Base-by-base conservation (phyloP, 2,329 filamentous ascomycete species). In the Fusarium dimerum region DNA sequence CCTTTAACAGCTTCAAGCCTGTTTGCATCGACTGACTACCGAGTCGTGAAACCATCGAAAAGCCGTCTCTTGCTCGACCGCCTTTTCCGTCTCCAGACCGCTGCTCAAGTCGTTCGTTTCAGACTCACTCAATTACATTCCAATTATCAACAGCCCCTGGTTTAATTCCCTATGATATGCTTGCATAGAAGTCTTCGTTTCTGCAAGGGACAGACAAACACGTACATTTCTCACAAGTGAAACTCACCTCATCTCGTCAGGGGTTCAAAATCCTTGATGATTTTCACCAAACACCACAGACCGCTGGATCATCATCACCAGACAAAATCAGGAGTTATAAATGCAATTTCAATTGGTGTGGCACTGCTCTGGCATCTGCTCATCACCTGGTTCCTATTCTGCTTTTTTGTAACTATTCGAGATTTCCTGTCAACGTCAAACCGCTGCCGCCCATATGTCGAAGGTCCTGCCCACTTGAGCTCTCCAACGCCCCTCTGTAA, bases 381-480 rank as follows among this genome's bases (percentile, higher is more conserved):
- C 54, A 61, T 61, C 55, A 63, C 53, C 55, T 40, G 52, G 48
- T 52, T 52, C 56, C 43, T 32, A 15, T 36, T 36, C 32, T 36
- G 26, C 50, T 61, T 63, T 65, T 64, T 64, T 64, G 53, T 62
- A 59, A 64, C 55, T 65, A 63, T 51, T 51, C 54, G 43, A 51
- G 54, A 56, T 58, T 59, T 54, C 56, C 48, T 52, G 40, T 54
- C 56, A 60, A 60, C 47, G 48, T 63, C 63, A 55, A 56, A 56
- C 59, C 63, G 51, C 59, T 57, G 51, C 50, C 48, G 56, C 47
- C 54, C 44, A 20, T 45, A 45, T 60, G 56, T 59, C 52, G 54
- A 59, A 61, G 62, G 60, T 61, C 54, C 54, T 57, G 63, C 63
- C 61, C 62, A 66, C 64, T 66, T 66, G 62, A 64, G 64, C 64